Evolutionary conservation across 2,329 filamentous ascomycete species (phyloP).

Genomic region (Oidium heveae): DNA sequence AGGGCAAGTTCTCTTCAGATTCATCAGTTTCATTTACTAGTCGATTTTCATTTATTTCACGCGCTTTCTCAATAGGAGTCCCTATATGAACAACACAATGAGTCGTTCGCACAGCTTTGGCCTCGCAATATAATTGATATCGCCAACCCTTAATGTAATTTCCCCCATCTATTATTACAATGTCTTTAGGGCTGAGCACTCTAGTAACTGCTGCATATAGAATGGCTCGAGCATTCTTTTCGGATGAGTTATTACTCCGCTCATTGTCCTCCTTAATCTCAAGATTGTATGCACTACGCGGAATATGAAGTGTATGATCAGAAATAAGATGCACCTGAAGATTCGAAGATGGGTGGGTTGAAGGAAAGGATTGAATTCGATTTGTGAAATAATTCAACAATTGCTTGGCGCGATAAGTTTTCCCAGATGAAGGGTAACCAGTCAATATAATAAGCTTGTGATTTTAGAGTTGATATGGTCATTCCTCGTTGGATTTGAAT

Average conservation of each 20-base stretch:
- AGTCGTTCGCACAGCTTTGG: constrained; percentile 52
- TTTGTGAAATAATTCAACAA: constrained; percentile 39
- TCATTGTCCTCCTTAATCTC: constrained; percentile 30
- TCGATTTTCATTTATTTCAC: constrained; percentile 32
- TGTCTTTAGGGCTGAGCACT: constrained; percentile 41
- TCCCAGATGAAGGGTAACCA: constrained; percentile 42
- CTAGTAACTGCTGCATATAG: constrained; percentile 60
- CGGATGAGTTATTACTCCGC: constrained; percentile 45
- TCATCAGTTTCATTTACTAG: constrained; percentile 17
- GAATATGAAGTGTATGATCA: constrained; percentile 43
- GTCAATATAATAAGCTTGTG: constrained; percentile 38
- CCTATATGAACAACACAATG: constrained; percentile 49
- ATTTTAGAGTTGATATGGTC: constrained; percentile 10
- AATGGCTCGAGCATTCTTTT: constrained; percentile 59
- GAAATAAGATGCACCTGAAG: constrained; percentile 52
- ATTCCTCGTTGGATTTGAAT: constrained; percentile 6
- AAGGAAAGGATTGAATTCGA: constrained; percentile 16
- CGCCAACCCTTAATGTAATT: constrained; percentile 85
- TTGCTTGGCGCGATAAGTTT: constrained; percentile 39
- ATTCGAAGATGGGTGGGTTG: constrained; percentile 12
- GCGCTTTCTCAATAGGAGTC: constrained; percentile 25
- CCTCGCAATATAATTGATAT: constrained; percentile 67
- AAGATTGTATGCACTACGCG: constrained; percentile 45
- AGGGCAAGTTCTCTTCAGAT: constrained; percentile 12
- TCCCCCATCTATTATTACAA: constrained; percentile 55